Evolutionary conservation across 2,329 filamentous ascomycete genomes (phyloP).

Genomic region (Aspergillus fumigatus): DNA sequence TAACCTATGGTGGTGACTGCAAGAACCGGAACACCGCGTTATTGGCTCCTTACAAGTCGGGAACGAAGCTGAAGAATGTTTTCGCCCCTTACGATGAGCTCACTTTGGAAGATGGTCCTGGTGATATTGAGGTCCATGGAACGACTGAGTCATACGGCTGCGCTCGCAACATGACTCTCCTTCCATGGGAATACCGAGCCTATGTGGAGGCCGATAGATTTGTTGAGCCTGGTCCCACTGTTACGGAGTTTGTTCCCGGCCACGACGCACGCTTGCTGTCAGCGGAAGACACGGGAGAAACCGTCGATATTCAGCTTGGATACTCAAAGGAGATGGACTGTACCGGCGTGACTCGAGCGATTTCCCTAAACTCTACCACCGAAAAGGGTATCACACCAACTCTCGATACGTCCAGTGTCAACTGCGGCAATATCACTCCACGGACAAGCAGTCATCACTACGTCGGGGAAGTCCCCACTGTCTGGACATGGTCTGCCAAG

Average conservation of each 20-base stretch:
- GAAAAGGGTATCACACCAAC: slow-evolving; percentile 39
- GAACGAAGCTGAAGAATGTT: slow-evolving; percentile 55
- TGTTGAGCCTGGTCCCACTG: slow-evolving; percentile 49
- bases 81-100: slow-evolving; percentile 58
- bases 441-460: slow-evolving; percentile 13
- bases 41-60: slow-evolving; percentile 51
- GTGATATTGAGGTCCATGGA: slow-evolving; percentile 48
- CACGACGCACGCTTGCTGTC: slow-evolving; percentile 56
- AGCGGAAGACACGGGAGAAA: slow-evolving; percentile 38
- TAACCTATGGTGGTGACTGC: slow-evolving; percentile 55
- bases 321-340: slow-evolving; percentile 60
- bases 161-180: slow-evolving; percentile 47
- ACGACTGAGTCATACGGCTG: slow-evolving; percentile 50
- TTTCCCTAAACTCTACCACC: slow-evolving; percentile 52
- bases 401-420: slow-evolving; percentile 25
- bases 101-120: slow-evolving; percentile 43
- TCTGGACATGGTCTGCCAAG: slow-evolving; percentile 51
- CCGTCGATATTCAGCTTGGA: slow-evolving; percentile 48
- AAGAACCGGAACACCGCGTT: slow-evolving; percentile 42
- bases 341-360: slow-evolving; percentile 43
- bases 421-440: not conserved
- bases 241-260: slow-evolving; percentile 57
- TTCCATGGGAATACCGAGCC: slow-evolving; percentile 54
- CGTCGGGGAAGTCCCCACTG: slow-evolving; percentile 42
- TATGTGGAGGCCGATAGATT: slow-evolving; percentile 52